Percentiles rank a stretch among this genome's conserved stretches.
phyloP scores from a whole-genome alignment of 2,329 filamentous ascomycete species.

The Pseudogymnoascus sp. region DNA sequence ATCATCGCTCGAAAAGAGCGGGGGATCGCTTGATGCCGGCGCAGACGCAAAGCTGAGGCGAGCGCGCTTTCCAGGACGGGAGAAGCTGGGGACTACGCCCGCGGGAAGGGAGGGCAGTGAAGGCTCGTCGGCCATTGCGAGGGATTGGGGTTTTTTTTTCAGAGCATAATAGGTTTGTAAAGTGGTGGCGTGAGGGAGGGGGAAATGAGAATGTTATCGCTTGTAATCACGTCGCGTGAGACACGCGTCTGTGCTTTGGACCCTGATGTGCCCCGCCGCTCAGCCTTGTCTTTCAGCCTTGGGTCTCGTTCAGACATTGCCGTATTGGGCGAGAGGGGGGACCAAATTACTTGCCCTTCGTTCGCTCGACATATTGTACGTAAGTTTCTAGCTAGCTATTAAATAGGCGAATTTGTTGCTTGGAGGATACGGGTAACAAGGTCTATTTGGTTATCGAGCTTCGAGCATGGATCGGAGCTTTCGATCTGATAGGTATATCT shows the following conservation, averaged over 20 bases:
- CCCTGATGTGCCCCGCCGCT: background rate
- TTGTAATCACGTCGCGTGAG: constrained; percentile 8
- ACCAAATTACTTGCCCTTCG: background rate
- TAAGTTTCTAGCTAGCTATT: background rate
- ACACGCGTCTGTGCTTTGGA: constrained; percentile 8
- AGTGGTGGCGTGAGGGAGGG: background rate
- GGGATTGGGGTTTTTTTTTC: background rate
- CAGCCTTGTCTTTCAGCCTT: constrained; percentile 4
- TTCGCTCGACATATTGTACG: background rate
- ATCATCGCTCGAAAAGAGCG: constrained; percentile 65
- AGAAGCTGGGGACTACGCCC: constrained; percentile 17
- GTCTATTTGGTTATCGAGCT: background rate
- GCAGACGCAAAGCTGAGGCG: constrained; percentile 26
- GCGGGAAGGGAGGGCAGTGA: constrained; percentile 30
- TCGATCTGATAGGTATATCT: background rate
- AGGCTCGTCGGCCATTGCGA: constrained; percentile 32
- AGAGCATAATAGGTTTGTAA: background rate
- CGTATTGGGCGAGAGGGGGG: background rate
- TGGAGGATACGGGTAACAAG: background rate
- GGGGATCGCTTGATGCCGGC: constrained; percentile 58
- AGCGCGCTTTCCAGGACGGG: constrained; percentile 34
- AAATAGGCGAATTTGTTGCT: background rate
- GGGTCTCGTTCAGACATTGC: background rate
- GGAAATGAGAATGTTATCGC: constrained; percentile 9
- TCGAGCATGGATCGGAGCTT: background rate